These are phyloP conservation scores for Termitomyces bulborhizus DNA, from an alignment of 768 basidiomycete species.

Conservation along the genomic window DNA sequence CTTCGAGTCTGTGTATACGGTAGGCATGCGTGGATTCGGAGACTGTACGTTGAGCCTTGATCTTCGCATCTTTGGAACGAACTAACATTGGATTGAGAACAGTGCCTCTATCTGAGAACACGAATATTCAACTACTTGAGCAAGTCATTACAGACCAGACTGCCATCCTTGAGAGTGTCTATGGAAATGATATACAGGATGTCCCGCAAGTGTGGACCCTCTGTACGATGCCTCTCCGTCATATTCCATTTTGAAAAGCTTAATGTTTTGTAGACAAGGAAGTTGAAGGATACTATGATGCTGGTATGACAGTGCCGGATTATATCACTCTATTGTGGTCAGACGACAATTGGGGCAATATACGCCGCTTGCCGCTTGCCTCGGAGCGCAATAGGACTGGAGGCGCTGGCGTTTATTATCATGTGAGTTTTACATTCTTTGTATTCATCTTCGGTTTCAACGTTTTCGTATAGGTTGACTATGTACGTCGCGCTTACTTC, in stretches of 20 bases:
- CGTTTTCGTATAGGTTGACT: slow-evolving; percentile 33
- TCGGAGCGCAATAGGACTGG: slow-evolving; percentile 56
- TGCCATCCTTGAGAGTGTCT: slow-evolving; percentile 48
- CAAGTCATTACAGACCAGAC: slow-evolving; percentile 57
- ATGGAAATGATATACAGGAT: slow-evolving; percentile 33
- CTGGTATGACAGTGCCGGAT: slow-evolving; percentile 55
- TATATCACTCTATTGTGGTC: slow-evolving; percentile 65
- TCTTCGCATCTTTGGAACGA: background rate
- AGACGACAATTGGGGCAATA: slow-evolving; percentile 75
- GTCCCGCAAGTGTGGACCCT: slow-evolving; percentile 67
- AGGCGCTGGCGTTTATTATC: slow-evolving; percentile 69
- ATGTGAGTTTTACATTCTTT: slow-evolving; percentile 28
- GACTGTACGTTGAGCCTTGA: slow-evolving; percentile 30
- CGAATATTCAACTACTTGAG: slow-evolving; percentile 46
- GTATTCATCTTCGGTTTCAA: background rate
- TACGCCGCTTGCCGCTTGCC: slow-evolving; percentile 51
- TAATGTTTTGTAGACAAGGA: slow-evolving; percentile 36
- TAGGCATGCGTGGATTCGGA: slow-evolving; percentile 66
- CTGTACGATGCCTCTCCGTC: slow-evolving; percentile 28
- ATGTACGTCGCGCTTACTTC: slow-evolving; percentile 22
- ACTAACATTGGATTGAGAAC: background rate
- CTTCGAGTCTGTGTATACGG: slow-evolving; percentile 58
- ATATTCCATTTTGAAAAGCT: background rate
- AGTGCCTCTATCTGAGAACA: slow-evolving; percentile 49
- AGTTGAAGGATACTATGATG: slow-evolving; percentile 62